Percentiles rank a stretch among this genome's conserved stretches.
Evolutionary conservation across 225 moss, liverwort and hornwort species (phyloP).

Genomic region (Asterella californica): DNA sequence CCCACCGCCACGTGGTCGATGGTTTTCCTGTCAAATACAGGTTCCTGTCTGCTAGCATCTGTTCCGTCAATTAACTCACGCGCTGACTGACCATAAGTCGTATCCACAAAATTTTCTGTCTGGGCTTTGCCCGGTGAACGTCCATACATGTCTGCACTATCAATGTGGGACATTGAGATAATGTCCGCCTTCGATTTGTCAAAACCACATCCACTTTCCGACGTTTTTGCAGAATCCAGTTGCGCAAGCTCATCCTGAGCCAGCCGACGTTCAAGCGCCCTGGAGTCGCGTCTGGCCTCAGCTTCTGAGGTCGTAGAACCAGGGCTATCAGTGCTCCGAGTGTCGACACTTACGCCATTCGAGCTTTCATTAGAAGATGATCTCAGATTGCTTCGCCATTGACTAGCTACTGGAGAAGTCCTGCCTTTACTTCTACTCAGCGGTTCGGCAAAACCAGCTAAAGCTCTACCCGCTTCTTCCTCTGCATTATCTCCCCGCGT

Average conservation of each 20-base stretch:
- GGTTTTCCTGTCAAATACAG: neutral
- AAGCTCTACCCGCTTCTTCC: constrained; percentile 5
- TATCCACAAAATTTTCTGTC: neutral
- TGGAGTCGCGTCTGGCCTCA: neutral
- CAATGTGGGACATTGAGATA: neutral
- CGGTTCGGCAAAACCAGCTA: constrained; percentile 31
- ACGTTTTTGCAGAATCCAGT: neutral
- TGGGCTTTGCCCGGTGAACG: neutral
- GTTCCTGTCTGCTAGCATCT: neutral
- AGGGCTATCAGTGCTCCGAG: neutral
- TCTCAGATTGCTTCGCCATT: constrained; percentile 58
- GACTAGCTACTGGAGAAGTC: constrained; percentile 17
- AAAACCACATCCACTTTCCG: neutral
- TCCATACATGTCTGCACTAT: neutral
- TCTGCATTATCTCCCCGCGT: constrained; percentile 11
- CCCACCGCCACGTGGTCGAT: neutral
- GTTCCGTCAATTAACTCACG: neutral
- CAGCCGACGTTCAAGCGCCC: neutral
- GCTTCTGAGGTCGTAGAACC: no score
- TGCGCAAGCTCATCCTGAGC: neutral
- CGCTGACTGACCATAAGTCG: neutral
- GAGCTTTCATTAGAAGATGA: constrained; percentile 3
- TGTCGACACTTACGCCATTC: neutral
- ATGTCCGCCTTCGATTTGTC: neutral
- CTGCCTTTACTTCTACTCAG: constrained; percentile 24